Conservation (phyloP, 345 rosid genomes). For the Moricandia arvensis region DNA sequence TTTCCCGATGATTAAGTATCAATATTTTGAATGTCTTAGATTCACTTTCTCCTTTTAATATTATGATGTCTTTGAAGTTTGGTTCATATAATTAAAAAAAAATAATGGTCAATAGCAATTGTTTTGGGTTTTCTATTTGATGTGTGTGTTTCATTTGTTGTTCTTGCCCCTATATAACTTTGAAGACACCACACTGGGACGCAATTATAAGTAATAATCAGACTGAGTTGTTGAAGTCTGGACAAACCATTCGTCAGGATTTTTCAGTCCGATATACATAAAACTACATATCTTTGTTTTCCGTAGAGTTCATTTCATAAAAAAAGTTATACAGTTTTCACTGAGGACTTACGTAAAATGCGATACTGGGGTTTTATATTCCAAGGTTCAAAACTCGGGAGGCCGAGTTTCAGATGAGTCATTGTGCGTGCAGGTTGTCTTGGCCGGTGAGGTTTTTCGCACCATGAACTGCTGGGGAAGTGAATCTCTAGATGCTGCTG, state of each 20-base stretch:
- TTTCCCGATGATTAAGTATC: not conserved
- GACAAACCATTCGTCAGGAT: not conserved
- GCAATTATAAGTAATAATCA: not conserved
- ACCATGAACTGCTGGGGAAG: conserved; percentile 11
- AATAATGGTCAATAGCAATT: not conserved
- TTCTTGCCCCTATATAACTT: not conserved
- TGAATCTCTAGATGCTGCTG: conserved; percentile 17
- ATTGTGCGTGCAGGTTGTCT: conserved; percentile 7
- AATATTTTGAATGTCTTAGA: not conserved
- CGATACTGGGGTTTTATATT: conserved; percentile 26
- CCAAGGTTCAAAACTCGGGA: conserved; percentile 64
- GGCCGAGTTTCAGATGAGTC: conserved; percentile 26
- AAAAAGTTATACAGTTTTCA: not conserved
- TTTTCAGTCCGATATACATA: not conserved
- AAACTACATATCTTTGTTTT: not conserved
- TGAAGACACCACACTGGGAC: not conserved
- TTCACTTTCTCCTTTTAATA: not conserved
- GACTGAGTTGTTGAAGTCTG: not conserved
- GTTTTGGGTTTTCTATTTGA: not conserved
- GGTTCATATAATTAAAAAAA: not conserved
- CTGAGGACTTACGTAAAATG: not conserved
- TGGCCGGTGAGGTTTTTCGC: conserved; percentile 5
- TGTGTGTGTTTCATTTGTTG: not conserved
- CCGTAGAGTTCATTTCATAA: not conserved
- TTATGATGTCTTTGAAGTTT: not conserved